Conservation (phyloP, 257 asterid species). For the Cinchona pubescens region DNA sequence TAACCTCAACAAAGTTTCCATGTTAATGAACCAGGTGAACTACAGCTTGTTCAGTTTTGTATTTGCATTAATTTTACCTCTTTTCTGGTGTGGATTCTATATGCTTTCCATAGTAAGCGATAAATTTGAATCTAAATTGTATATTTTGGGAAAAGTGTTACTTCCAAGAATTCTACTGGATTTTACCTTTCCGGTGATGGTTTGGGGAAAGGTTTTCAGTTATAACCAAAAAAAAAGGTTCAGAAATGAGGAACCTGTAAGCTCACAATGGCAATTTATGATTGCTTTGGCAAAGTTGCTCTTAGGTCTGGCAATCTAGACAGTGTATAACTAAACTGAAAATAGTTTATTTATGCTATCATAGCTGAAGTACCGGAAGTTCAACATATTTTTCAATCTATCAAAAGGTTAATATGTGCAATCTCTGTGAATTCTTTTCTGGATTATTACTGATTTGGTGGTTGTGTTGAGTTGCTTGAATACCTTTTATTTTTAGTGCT, state of each 20-base stretch:
- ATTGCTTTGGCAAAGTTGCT: background rate
- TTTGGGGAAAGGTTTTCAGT: background rate
- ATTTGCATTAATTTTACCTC: background rate
- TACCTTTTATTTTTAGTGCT: background rate
- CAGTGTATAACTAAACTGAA: constrained; percentile 43
- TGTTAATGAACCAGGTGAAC: background rate
- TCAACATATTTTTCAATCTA: background rate
- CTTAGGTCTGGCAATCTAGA: constrained; percentile 35
- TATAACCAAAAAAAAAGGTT: background rate
- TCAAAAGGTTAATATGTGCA: background rate
- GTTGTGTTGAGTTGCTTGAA: constrained; percentile 29
- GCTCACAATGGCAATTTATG: background rate
- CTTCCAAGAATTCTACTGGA: background rate
- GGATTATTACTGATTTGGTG: constrained; percentile 43
- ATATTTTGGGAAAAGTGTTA: background rate
- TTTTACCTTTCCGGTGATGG: background rate
- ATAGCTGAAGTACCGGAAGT: background rate
- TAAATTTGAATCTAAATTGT: background rate
- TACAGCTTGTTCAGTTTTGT: background rate
- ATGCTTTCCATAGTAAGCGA: background rate
- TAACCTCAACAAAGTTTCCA: background rate
- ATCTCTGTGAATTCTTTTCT: background rate
- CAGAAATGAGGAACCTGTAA: background rate
- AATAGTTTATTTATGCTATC: background rate
- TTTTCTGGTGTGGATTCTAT: background rate